phyloP scores from a whole-genome alignment of 2,329 filamentous ascomycete genomes.

The Fusarium equiseti region DNA sequence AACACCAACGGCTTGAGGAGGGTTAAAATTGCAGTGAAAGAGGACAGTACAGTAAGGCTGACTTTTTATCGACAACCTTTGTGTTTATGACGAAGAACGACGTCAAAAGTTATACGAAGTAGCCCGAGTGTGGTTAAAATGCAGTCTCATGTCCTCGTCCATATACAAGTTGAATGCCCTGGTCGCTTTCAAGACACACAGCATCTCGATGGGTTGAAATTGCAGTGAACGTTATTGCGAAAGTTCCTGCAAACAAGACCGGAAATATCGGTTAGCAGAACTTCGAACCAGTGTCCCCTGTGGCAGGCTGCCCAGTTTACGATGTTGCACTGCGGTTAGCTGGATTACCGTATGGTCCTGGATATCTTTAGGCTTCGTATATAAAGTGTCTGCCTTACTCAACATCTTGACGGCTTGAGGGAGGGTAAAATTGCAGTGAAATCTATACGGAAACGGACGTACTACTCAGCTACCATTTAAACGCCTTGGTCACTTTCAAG shows the following conservation, averaged over 20 bases:
- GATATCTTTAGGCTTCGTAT: not conserved
- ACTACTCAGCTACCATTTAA: too few relatives aligned
- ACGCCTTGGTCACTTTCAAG: too few relatives aligned
- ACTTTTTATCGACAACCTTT: too few relatives aligned
- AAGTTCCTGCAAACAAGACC: too few relatives aligned
- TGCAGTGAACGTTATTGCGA: not conserved
- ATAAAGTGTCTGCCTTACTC: not conserved
- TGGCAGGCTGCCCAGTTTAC: too few relatives aligned
- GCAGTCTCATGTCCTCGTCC: accelerated
- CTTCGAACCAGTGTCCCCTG: too few relatives aligned
- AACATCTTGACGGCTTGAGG: not conserved
- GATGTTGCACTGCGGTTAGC: too few relatives aligned
- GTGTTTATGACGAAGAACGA: too few relatives aligned
- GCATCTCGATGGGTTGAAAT: not conserved
- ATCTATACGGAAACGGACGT: too few relatives aligned
- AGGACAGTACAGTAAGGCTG: too few relatives aligned
- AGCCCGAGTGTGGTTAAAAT: not conserved
- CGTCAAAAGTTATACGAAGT: not conserved
- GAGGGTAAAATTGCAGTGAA: not conserved
- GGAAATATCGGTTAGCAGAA: too few relatives aligned
- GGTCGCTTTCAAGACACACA: accelerated
- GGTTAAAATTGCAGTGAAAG: not conserved
- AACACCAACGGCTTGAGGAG: not conserved
- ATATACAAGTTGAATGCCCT: accelerated
- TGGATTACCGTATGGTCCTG: not conserved